A percentile compares a stretch with the other conserved stretches of the same genome.
These are phyloP conservation scores for Chlorencoelia australis DNA, from an alignment of 2,329 filamentous ascomycete genomes.

Conservation along the genomic window DNA sequence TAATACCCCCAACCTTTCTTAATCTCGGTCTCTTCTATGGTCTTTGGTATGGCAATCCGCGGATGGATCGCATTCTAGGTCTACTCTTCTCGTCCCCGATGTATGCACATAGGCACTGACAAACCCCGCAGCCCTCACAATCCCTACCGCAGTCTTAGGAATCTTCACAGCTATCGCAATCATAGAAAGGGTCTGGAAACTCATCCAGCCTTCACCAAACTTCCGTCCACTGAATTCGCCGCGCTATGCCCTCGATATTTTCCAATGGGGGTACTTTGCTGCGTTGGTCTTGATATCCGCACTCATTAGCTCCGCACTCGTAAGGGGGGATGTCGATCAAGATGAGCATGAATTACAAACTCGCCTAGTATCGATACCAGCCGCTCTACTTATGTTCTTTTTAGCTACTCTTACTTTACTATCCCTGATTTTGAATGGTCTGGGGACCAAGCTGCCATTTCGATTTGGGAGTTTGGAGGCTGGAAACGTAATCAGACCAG, in stretches of 20 bases:
- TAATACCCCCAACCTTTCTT: constrained; percentile 16
- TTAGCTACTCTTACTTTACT: constrained; percentile 14
- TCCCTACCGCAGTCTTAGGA: constrained; percentile 16
- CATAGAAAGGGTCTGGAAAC: constrained; percentile 14
- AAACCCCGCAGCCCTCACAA: constrained; percentile 12
- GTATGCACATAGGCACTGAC: constrained; percentile 7
- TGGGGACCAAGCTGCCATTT: constrained; percentile 13
- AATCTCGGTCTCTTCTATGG: constrained; percentile 18
- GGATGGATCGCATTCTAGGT: constrained; percentile 16
- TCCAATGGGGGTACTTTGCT: constrained; percentile 19
- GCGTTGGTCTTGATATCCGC: constrained; percentile 16
- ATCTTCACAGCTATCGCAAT: constrained; percentile 16
- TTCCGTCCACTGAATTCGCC: constrained; percentile 11
- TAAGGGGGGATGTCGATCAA: constrained; percentile 12
- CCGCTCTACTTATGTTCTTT: constrained; percentile 15
- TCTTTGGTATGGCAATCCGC: constrained; percentile 15
- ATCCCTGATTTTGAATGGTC: constrained; percentile 10
- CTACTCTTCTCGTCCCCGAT: background rate
- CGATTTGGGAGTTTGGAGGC: constrained; percentile 14
- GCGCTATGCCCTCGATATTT: constrained; percentile 14
- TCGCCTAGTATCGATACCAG: constrained; percentile 11
- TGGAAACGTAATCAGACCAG: constrained; percentile 30
- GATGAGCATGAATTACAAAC: constrained; percentile 14
- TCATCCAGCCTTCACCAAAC: constrained; percentile 9
- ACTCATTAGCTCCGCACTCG: constrained; percentile 13